phyloP scores from a whole-genome alignment of 495 filamentous ascomycete genomes.

The Xylaria nigripes region DNA sequence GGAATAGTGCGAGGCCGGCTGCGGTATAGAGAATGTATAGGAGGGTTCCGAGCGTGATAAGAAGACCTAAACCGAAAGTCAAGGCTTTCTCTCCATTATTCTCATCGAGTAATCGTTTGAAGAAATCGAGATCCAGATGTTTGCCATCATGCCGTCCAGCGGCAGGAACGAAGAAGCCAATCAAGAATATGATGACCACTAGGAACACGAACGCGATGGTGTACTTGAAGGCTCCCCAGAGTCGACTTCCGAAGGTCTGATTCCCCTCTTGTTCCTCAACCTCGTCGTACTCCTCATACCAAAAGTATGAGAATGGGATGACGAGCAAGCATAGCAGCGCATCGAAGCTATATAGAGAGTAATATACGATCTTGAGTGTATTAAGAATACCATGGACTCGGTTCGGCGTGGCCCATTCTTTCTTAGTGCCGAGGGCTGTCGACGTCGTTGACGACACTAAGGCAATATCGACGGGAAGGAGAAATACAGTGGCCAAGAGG shows the following conservation, averaged over 20 bases:
- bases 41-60: constrained; percentile 76
- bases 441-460: constrained; percentile 82
- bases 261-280: constrained; percentile 67
- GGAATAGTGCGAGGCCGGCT: constrained; percentile 79
- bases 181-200: constrained; percentile 72
- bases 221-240: constrained; percentile 85
- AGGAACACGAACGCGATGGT: constrained; percentile 76
- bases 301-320: constrained; percentile 95
- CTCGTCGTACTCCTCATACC: constrained; percentile 93
- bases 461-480: constrained; percentile 92
- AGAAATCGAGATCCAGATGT: constrained; percentile 76
- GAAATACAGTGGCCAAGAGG: constrained; percentile 82
- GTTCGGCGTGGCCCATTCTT: constrained; percentile 85
- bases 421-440: constrained; percentile 68
- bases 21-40: constrained; percentile 86
- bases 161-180: constrained; percentile 88
- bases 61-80: constrained; percentile 75
- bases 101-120: constrained; percentile 72
- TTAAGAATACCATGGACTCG: constrained; percentile 65
- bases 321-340: constrained; percentile 84
- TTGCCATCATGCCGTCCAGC: constrained; percentile 52
- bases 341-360: constrained; percentile 84
- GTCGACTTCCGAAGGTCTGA: constrained; percentile 56
- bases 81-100: constrained; percentile 90
- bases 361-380: constrained; percentile 83